These are phyloP conservation scores for Suhomyces terraborum DNA, from an alignment of 1,139 yeast species.

Conservation along the genomic window DNA sequence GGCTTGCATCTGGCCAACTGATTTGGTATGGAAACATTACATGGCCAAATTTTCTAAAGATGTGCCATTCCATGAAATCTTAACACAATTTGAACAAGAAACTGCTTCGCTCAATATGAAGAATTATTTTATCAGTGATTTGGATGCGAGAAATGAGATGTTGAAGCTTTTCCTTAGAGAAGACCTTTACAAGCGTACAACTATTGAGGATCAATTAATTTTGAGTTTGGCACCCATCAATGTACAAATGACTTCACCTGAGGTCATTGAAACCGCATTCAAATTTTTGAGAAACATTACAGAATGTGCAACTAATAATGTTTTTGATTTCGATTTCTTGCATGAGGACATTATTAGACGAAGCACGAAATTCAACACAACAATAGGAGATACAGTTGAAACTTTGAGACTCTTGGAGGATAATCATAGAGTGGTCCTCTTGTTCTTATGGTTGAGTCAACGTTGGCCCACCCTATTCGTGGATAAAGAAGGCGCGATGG, in stretches of 20 bases:
- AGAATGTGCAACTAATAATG: slow-evolving; percentile 38
- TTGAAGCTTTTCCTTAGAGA: slow-evolving; percentile 48
- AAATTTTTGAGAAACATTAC: slow-evolving; percentile 43
- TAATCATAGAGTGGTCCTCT: slow-evolving; percentile 65
- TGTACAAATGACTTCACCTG: slow-evolving; percentile 28
- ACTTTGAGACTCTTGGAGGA: slow-evolving; percentile 59
- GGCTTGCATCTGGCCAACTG: slow-evolving; percentile 75
- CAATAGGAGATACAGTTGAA: slow-evolving; percentile 31
- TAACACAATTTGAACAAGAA: slow-evolving; percentile 50
- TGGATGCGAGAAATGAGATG: slow-evolving; percentile 46
- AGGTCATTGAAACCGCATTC: slow-evolving; percentile 29
- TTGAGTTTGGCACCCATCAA: slow-evolving; percentile 63
- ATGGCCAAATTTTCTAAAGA: slow-evolving; percentile 55
- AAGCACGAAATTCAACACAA: slow-evolving; percentile 24
- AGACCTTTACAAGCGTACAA: slow-evolving; percentile 26
- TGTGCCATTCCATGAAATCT: slow-evolving; percentile 46
- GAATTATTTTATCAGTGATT: slow-evolving; percentile 44
- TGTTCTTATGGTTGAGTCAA: slow-evolving; percentile 85
- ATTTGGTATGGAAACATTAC: slow-evolving; percentile 59
- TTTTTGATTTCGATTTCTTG: slow-evolving; percentile 47
- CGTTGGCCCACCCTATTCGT: slow-evolving; percentile 81
- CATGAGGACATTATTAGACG: slow-evolving; percentile 30
- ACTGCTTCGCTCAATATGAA: slow-evolving; percentile 24
- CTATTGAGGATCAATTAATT: slow-evolving; percentile 56
- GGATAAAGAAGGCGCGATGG: slow-evolving; percentile 73